A percentile compares a stretch with the other conserved stretches of the same genome.
phyloP scores from a whole-genome alignment of 2,329 filamentous ascomycete species.

The Xylariales sp. region DNA sequence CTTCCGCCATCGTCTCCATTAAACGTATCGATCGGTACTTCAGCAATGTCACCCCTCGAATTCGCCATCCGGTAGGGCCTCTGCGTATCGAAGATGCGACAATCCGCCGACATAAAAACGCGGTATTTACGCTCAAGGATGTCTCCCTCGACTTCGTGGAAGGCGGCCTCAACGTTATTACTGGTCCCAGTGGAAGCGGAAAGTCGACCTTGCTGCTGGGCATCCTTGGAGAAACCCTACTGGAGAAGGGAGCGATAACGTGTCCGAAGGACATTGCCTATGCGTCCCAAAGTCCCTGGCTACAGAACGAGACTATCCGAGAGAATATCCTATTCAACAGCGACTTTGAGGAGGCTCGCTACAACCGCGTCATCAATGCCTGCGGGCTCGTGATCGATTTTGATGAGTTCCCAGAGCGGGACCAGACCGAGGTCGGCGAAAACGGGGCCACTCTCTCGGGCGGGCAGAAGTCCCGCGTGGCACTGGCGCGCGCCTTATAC shows the following conservation, averaged over 20 bases:
- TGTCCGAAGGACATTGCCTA: constrained; percentile 50
- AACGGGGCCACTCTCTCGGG: constrained; percentile 52
- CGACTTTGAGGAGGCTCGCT: constrained; percentile 45
- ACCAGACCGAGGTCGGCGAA: constrained; percentile 49
- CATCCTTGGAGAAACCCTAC: constrained; percentile 50
- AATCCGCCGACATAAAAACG: constrained; percentile 45
- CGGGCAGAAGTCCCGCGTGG: constrained; percentile 52
- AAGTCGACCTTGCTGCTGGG: constrained; percentile 53
- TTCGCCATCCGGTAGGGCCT: constrained; percentile 43
- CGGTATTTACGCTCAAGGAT: constrained; percentile 42
- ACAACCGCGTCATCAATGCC: constrained; percentile 50
- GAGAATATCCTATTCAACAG: constrained; percentile 54
- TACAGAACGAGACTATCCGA: constrained; percentile 52
- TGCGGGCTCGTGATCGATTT: constrained; percentile 50
- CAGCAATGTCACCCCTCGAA: constrained; percentile 42
- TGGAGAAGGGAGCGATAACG: constrained; percentile 44
- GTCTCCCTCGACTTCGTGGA: constrained; percentile 48
- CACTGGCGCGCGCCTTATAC: constrained; percentile 53
- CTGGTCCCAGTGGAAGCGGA: constrained; percentile 50
- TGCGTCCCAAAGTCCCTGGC: constrained; percentile 53
- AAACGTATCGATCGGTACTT: constrained; percentile 52
- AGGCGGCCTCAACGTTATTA: constrained; percentile 49
- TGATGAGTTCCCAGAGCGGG: constrained; percentile 43
- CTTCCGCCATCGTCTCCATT: constrained; percentile 41
- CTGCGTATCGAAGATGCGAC: constrained; percentile 41